Evolutionary conservation across 768 basidiomycete genomes (phyloP).

Genomic region (Lactarius quietus): DNA sequence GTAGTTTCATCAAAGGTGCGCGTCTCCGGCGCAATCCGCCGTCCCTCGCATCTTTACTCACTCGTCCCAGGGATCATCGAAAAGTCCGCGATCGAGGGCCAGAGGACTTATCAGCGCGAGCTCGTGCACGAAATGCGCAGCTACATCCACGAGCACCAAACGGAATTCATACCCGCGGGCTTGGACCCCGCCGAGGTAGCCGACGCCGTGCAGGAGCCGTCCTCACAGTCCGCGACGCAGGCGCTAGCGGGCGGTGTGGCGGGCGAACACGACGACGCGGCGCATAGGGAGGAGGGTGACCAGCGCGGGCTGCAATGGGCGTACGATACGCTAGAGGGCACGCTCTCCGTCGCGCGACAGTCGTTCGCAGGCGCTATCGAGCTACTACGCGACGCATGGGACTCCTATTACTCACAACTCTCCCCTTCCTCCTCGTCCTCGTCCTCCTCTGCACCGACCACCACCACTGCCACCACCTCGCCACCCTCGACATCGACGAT

Average conservation of each 20-base stretch:
- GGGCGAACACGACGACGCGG: slow-evolving; percentile 35
- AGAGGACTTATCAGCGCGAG: slow-evolving; percentile 80
- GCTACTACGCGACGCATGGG: slow-evolving; percentile 76
- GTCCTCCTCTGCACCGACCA: slow-evolving; percentile 27
- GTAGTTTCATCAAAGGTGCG: slow-evolving; percentile 93
- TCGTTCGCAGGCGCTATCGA: slow-evolving; percentile 72
- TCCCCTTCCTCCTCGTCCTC: neutral
- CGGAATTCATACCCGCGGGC: slow-evolving; percentile 87
- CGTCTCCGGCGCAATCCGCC: neutral
- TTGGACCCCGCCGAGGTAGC: slow-evolving; percentile 57
- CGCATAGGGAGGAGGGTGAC: slow-evolving; percentile 57
- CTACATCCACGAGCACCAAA: slow-evolving; percentile 86
- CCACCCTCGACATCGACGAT: slow-evolving; percentile 55
- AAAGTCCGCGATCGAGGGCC: slow-evolving; percentile 85
- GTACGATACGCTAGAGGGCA: slow-evolving; percentile 80
- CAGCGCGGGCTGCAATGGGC: slow-evolving; percentile 82
- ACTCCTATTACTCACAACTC: slow-evolving; percentile 40
- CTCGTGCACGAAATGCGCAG: slow-evolving; percentile 79
- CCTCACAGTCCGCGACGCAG: slow-evolving; percentile 25
- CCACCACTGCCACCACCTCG: too few relatives aligned
- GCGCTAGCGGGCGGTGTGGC: slow-evolving; percentile 21
- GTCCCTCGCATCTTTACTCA: neutral
- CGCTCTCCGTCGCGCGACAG: slow-evolving; percentile 63
- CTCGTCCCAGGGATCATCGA: slow-evolving; percentile 81
- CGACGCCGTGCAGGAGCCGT: slow-evolving; percentile 39